Evolutionary conservation across 306 rosid species (phyloP), one percentile per base, ranked within the genome.

Genomic region (Rosa rugosa): DNA sequence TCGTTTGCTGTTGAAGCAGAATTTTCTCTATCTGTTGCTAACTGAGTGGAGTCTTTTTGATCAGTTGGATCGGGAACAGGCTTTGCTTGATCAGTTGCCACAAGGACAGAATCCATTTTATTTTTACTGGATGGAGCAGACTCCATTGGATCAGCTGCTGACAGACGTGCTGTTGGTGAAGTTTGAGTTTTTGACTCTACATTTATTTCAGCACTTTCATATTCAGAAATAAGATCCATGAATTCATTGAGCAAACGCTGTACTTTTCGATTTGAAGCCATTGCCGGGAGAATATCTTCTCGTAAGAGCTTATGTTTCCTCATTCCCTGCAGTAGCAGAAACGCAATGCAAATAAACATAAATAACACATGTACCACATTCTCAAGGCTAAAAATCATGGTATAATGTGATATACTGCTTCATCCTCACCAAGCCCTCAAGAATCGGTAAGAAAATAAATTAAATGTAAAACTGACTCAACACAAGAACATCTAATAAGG

Each of bases 191-290:
- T 84, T 65, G 77, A 87, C 77, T 88, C 89, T 25, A 56, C 66
- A 65, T 87, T 84, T 23, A 56, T 56, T 74, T 92, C 98, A 8
- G 79, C 68, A 9, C 79, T 88, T 69, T 81, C 96, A 40, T 88
- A 95, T 75, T 95, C 99, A 5, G 93, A 92, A 62, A 95, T 88
- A n/a, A 92, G 89, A 83, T 95, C 97, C 96, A 93, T 88, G 87
- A 95, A 95, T 84, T 95, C 99, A 36, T 92, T 95, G 69, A 95
- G 98, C 84, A 95, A 77, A 27, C 99, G 86, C 92, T 95, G 99
- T 60, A 95, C 97, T 85, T 95, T 92, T 80, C 99, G 84, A 82
- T 95, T 95, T 5, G 99, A 91, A 64, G 99, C 99, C 92, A 95
- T 90, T 34, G 99, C 90, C 14, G 99, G 98, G 84, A 95, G 98